Percentiles rank a stretch among this genome's conserved stretches.
Conservation (phyloP, 805 yeast genomes). For the Debaryomyces castellii region DNA sequence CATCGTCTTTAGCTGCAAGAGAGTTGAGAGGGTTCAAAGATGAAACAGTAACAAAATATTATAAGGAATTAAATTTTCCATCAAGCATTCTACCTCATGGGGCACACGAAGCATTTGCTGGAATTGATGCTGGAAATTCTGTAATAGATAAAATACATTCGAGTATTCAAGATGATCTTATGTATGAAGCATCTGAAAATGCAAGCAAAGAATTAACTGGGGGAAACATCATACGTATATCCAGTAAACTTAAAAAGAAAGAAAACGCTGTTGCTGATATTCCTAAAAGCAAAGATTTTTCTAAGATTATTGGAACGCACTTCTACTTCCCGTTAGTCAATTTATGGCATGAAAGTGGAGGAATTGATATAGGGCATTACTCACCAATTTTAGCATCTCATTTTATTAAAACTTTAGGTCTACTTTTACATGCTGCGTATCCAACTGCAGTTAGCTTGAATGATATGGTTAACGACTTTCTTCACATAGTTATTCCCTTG, state of each 20-base stretch:
- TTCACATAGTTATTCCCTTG: conserved; percentile 33
- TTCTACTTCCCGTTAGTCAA: conserved; percentile 57
- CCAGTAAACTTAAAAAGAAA: conserved; percentile 30
- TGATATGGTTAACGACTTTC: conserved; percentile 58
- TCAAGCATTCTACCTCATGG: conserved; percentile 45
- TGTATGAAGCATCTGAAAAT: conserved; percentile 28
- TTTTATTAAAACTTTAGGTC: conserved; percentile 55
- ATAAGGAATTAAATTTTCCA: conserved; percentile 26
- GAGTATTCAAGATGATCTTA: conserved; percentile 31
- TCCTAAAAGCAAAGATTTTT: conserved; percentile 33
- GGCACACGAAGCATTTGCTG: conserved; percentile 30
- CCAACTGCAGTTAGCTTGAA: conserved; percentile 50
- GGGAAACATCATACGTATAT: conserved; percentile 45
- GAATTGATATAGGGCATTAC: conserved; percentile 50
- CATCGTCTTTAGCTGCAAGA: conserved; percentile 70
- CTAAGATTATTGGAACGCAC: conserved; percentile 40
- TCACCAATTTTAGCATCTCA: conserved; percentile 57
- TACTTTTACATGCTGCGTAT: conserved; percentile 57
- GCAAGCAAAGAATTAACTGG: conserved; percentile 30
- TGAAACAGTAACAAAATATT: conserved; percentile 38
- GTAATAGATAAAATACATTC: conserved; percentile 4
- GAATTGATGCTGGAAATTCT: neutral
- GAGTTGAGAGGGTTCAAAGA: conserved; percentile 67
- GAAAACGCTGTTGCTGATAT: neutral
- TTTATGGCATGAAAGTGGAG: conserved; percentile 51